Percentiles rank a stretch among this genome's conserved stretches.
Evolutionary conservation across 2,329 filamentous ascomycete species (phyloP).

Genomic region (Ramichloridium luteum): DNA sequence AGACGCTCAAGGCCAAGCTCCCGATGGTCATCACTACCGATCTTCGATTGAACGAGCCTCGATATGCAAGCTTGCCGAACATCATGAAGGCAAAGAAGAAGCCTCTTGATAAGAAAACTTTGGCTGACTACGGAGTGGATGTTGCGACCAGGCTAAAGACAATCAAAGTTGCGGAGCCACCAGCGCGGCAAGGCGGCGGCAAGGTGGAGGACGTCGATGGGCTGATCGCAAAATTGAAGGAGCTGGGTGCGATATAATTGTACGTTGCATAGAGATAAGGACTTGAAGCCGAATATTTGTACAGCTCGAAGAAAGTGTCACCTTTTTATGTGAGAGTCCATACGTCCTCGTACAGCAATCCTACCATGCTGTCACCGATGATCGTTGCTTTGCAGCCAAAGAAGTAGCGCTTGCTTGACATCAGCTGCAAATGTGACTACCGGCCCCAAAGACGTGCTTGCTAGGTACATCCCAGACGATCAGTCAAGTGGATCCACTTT

Average conservation of each 20-base stretch:
- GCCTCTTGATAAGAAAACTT: slow-evolving; percentile 81
- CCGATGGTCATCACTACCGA: slow-evolving; percentile 94
- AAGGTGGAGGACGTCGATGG: slow-evolving; percentile 97
- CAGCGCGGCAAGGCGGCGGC: slow-evolving; percentile 76
- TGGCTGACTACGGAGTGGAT: slow-evolving; percentile 71
- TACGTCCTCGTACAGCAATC: too few relatives aligned
- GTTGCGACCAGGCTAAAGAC: slow-evolving; percentile 69
- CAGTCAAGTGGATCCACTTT: too few relatives aligned
- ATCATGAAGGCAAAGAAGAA: slow-evolving; percentile 99
- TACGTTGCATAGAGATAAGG: too few relatives aligned
- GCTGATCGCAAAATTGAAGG: slow-evolving; percentile 87
- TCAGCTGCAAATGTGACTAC: background rate
- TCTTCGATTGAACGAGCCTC: slow-evolving; percentile 82
- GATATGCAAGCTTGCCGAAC: slow-evolving; percentile 90
- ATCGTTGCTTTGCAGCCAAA: too few relatives aligned
- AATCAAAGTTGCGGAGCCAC: slow-evolving; percentile 79
- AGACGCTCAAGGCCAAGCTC: slow-evolving; percentile 74
- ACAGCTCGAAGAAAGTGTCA: too few relatives aligned
- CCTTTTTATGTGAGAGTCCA: background rate
- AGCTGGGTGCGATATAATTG: slow-evolving; percentile 74
- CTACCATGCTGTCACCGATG: too few relatives aligned
- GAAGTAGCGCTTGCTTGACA: background rate
- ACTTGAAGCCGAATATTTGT: too few relatives aligned
- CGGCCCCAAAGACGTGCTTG: background rate
- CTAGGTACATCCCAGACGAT: too few relatives aligned